A percentile compares a stretch with the other conserved stretches of the same genome.
Conservation (phyloP, 2,329 filamentous ascomycete genomes). For the Pseudogymnoascus sp. region DNA sequence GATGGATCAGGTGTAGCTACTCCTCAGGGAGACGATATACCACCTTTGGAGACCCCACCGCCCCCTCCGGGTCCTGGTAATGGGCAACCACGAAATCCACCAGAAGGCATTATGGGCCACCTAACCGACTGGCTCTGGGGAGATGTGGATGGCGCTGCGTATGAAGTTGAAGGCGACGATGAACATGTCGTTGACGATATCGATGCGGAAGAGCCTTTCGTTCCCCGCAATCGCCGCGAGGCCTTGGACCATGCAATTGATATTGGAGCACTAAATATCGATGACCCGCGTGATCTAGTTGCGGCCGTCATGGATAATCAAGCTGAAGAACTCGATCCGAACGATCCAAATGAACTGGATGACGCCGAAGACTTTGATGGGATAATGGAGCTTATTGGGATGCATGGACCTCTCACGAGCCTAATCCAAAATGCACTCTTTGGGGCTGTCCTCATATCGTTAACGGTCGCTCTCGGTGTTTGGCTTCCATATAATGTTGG, state of each 20-base stretch:
- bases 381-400: constrained; percentile 89
- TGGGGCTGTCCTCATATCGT: constrained; percentile 79
- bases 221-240: constrained; percentile 33
- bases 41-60: background rate
- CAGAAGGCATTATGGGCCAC: constrained; percentile 35
- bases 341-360: constrained; percentile 70
- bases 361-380: constrained; percentile 94
- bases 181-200: constrained; percentile 54
- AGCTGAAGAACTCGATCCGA: constrained; percentile 63
- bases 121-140: constrained; percentile 58
- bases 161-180: constrained; percentile 43
- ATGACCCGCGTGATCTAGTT: constrained; percentile 44
- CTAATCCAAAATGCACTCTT: constrained; percentile 94
- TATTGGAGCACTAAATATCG: constrained; percentile 10
- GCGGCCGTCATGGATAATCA: constrained; percentile 41
- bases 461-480: constrained; percentile 77
- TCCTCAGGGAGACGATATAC: background rate
- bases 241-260: constrained; percentile 14
- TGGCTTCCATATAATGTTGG: constrained; percentile 91
- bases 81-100: constrained; percentile 17
- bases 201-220: constrained; percentile 53
- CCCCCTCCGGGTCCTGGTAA: background rate
- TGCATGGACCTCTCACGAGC: constrained; percentile 85
- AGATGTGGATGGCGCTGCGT: constrained; percentile 39
- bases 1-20: background rate